Evolutionary conservation across 345 rosid species (phyloP).

Genomic region (Hirschfeldia incana): DNA sequence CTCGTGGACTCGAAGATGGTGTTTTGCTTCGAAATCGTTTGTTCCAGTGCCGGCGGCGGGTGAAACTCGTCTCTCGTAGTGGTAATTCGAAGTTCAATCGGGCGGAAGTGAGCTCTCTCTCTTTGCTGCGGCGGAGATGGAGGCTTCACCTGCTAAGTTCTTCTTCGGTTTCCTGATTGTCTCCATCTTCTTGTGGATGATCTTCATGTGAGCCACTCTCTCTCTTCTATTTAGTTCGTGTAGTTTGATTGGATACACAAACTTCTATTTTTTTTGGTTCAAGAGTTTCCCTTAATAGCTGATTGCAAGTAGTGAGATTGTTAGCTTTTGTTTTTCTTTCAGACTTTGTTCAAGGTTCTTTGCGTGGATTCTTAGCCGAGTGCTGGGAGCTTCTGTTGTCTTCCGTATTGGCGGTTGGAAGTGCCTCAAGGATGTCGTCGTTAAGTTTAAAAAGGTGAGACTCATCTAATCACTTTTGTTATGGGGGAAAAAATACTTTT

Average conservation of each 20-base stretch:
- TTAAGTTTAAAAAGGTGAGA: slow-evolving; percentile 83
- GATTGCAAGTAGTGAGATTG: neutral
- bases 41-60: slow-evolving; percentile 21
- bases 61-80: slow-evolving; percentile 4
- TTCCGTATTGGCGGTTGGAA: slow-evolving; percentile 96
- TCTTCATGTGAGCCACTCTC: slow-evolving; percentile 69
- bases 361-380: slow-evolving; percentile 81
- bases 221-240: too few relatives aligned
- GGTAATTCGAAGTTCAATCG: neutral
- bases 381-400: slow-evolving; percentile 71
- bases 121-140: slow-evolving; percentile 47
- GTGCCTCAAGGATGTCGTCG: slow-evolving; percentile 74
- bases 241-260: too few relatives aligned
- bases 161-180: slow-evolving; percentile 78
- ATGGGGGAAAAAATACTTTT: too few relatives aligned
- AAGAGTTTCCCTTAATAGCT: neutral
- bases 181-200: slow-evolving; percentile 78
- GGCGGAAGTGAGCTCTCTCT: slow-evolving; percentile 21
- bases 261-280: neutral
- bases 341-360: slow-evolving; percentile 55
- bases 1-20: slow-evolving; percentile 34
- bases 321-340: neutral
- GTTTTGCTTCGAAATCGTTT: slow-evolving; percentile 39
- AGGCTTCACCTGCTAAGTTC: slow-evolving; percentile 90
- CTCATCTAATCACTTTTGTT: neutral